Conservation (phyloP, 1,284 basidiomycete species). For the Puccinia horiana region DNA sequence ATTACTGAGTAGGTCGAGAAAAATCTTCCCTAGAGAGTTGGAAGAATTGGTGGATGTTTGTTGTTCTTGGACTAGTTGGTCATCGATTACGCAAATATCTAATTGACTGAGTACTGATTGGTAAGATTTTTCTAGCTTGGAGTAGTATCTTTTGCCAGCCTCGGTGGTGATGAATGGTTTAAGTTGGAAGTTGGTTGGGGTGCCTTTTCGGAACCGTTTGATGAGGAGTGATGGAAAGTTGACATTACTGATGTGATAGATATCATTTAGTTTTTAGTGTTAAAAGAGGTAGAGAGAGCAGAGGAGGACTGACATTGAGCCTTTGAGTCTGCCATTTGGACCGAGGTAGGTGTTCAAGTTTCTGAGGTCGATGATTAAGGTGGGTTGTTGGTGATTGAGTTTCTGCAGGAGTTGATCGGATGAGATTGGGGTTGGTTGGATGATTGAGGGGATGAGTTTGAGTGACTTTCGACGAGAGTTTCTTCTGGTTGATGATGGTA, state of each 20-base stretch:
- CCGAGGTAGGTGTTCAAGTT: slow-evolving; percentile 30
- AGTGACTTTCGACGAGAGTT: background rate
- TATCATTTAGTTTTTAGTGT: background rate
- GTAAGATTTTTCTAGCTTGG: slow-evolving; percentile 17
- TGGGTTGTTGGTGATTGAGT: background rate
- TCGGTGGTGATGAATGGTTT: slow-evolving; percentile 54
- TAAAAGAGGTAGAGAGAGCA: background rate
- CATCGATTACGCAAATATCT: slow-evolving; percentile 48
- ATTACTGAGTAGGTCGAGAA: slow-evolving; percentile 28
- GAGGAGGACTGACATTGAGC: slow-evolving; percentile 31
- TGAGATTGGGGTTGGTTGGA: slow-evolving; percentile 30
- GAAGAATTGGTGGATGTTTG: background rate
- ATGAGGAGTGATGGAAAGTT: slow-evolving; percentile 54
- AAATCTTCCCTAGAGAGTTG: slow-evolving; percentile 12
- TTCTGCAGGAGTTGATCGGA: slow-evolving; percentile 11
- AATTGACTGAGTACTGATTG: slow-evolving; percentile 23
- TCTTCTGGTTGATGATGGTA: background rate
- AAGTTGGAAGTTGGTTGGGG: slow-evolving; percentile 51
- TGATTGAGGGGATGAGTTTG: background rate
- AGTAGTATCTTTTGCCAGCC: slow-evolving; percentile 51
- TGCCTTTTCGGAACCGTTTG: slow-evolving; percentile 53
- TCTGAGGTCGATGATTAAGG: slow-evolving; percentile 45
- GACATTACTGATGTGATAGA: slow-evolving; percentile 60
- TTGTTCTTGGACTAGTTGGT: slow-evolving; percentile 19
- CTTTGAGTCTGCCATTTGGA: slow-evolving; percentile 38